These are phyloP conservation scores for Raphidocelis subcapitata DNA, from an alignment of 139 green algal species.

Conservation along the genomic window DNA sequence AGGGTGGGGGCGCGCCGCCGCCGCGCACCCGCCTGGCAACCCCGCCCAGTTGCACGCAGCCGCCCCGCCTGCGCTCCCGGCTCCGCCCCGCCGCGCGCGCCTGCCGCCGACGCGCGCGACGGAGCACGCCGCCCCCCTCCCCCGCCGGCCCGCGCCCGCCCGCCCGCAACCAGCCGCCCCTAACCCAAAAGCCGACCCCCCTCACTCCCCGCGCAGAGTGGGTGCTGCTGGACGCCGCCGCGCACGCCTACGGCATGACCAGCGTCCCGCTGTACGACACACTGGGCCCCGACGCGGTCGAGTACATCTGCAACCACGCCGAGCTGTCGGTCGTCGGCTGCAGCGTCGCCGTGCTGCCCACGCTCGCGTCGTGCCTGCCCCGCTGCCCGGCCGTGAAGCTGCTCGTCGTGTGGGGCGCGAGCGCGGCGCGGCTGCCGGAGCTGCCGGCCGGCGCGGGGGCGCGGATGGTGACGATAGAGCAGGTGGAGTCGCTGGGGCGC, in stretches of 20 bases:
- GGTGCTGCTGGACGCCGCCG: slow-evolving; percentile 85
- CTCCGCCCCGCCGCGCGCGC: too few relatives aligned
- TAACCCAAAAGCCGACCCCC: too few relatives aligned
- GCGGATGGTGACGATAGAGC: slow-evolving; percentile 58
- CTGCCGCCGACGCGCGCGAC: too few relatives aligned
- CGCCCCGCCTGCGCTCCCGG: not conserved
- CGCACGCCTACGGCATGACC: slow-evolving; percentile 84
- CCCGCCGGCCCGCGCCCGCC: too few relatives aligned
- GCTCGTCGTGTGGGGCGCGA: slow-evolving; percentile 67
- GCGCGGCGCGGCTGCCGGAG: slow-evolving; percentile 44
- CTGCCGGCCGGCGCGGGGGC: slow-evolving; percentile 34
- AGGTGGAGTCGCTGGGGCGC: slow-evolving; percentile 58
- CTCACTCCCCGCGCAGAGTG: slow-evolving; percentile 68
- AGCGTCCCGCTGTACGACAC: slow-evolving; percentile 98
- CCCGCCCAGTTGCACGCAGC: not conserved
- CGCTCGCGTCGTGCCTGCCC: slow-evolving; percentile 67
- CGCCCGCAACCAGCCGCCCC: too few relatives aligned
- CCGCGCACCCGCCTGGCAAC: not conserved
- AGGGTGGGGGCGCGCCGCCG: slow-evolving; percentile 33
- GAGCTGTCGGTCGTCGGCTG: slow-evolving; percentile 83
- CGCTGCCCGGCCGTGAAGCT: slow-evolving; percentile 76
- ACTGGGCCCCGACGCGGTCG: slow-evolving; percentile 89
- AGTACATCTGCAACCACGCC: slow-evolving; percentile 92
- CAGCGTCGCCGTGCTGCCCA: slow-evolving; percentile 65
- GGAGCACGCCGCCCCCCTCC: too few relatives aligned